Base-by-base conservation (phyloP, 2,329 filamentous ascomycete genomes). In the Sphaerulina vaccinii region DNA sequence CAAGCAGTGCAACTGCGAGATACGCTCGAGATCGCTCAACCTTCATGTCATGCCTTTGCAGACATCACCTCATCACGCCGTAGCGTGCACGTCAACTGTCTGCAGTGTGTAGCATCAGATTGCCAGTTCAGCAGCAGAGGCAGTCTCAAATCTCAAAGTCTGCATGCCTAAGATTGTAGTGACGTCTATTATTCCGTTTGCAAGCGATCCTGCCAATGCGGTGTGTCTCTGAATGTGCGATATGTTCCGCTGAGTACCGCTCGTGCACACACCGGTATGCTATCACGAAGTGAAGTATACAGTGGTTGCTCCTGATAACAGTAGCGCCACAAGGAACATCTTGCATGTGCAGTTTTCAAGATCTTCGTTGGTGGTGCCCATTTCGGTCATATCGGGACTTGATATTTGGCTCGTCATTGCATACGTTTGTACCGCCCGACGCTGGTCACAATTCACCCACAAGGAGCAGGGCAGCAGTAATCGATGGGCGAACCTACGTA, bases 11-110 rank as follows among this genome's bases (percentile, higher is more conserved):
- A 29, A 42, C 27, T 41, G 38, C 38, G 35, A 49, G 47, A 49
- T 49, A 42, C 22, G 22, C 47, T 49, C 47, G 47, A 49, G 47
- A 49, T 49, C 47, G 44, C 35, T 24, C 33, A 48, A 48, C 44
- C 36, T 39, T 48, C 35, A 39, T 5, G 32, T n/a, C 39, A 15
- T 19, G 18, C 35, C 19, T n/a, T 39, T 21, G 18, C 22, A 8
- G 44, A 48, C 44, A 23, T 38, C 44, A 48, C 44, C 35, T 48
- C 35, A 11, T 48, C 21, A 39, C 23, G 19, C 15, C 7, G 15
- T 19, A 15, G 15, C 7, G 23, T 42, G 2, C 15, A 29, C 16
- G 24, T 3, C 24, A 22, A 18, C 11, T 32, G 27, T 10, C 27
- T n/a, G 27, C 27, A 32, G 27, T 27, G 1, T 11, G 11, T 32